Base-by-base conservation (phyloP, 2,329 filamentous ascomycete species). In the Claviceps sp. region DNA sequence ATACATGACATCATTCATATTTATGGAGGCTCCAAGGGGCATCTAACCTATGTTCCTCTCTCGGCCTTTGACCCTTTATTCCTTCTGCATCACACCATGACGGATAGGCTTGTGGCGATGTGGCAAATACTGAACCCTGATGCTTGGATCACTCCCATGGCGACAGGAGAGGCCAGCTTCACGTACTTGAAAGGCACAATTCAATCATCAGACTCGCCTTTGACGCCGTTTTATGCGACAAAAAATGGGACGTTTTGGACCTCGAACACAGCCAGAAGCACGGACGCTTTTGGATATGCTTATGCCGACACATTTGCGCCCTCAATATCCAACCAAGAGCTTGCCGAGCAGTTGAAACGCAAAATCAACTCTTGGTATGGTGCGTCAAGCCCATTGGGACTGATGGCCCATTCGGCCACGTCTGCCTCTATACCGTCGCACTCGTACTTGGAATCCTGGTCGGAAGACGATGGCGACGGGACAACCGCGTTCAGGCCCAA, bases 61-160 rank as follows among this genome's bases (percentile, higher is more conserved):
- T 85, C 86, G 1, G 78, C 84, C 0, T 94, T 88, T 62, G 88
- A 94, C 61, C 87, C 87, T 0, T 70, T 87, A 13, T 90, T 91
- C 66, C 86, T 84, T 67, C 68, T 91, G 8, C 86, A 91, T 60
- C 87, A 91, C 60, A 71, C 74, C 56, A 89, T 86, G 65, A 77
- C 88, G 7, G 88, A 94, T 61, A 79, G 88, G 2, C 66, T 86
- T 30, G 79, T 88, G 56, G 79, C 86, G 37, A 76, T 94, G 55
- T 93, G 86, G 86, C 86, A 93, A 68, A 72, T 75, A 1, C 65
- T 93, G 14, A 77, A 93, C 56, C 85, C 84, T 0, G 70, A 79
- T 20, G 77, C 77, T 30, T 91, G 82, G 69, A 76, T 88, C 5
- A 68, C 73, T 22, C 75, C 82, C 1, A 74, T 78, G 55, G 58